A percentile compares a stretch with the other conserved stretches of the same genome.
phyloP scores from a whole-genome alignment of 176 grass and related monocot species.

The Oryza meyeriana region DNA sequence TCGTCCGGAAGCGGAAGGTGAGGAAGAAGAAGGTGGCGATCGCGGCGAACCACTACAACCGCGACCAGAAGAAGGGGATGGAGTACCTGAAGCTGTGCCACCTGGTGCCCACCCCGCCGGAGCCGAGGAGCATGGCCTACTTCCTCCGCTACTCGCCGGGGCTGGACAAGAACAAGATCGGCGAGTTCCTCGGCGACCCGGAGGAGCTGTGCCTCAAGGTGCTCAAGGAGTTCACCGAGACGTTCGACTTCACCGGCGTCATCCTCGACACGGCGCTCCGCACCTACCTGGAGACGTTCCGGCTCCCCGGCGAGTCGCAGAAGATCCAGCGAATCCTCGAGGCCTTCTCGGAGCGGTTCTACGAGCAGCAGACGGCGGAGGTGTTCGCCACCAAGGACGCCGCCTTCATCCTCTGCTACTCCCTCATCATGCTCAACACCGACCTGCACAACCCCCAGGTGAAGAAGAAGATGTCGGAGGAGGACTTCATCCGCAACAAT shows the following conservation, averaged over 20 bases:
- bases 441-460: conserved; percentile 96
- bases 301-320: conserved; percentile 88
- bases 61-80: conserved; percentile 89
- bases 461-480: conserved; percentile 97
- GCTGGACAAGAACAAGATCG: conserved; percentile 79
- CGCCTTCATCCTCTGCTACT: conserved; percentile 85
- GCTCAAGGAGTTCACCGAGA: conserved; percentile 80
- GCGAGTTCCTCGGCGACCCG: conserved; percentile 84
- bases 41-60: conserved; percentile 92
- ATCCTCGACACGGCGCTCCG: conserved; percentile 76
- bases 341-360: conserved; percentile 80
- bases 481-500: conserved; percentile 98
- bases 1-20: conserved; percentile 71
- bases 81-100: conserved; percentile 71
- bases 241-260: conserved; percentile 74
- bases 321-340: conserved; percentile 92
- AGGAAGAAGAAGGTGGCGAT: conserved; percentile 80
- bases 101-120: conserved; percentile 65
- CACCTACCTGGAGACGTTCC: conserved; percentile 83
- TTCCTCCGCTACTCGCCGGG: conserved; percentile 82
- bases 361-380: conserved; percentile 61
- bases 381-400: conserved; percentile 85
- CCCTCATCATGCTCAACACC: conserved; percentile 98
- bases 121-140: conserved; percentile 67
- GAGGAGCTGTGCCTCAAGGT: conserved; percentile 64